Percentiles rank a stretch among this genome's conserved stretches.
These are phyloP conservation scores for Asterionellopsis glacialis DNA, from an alignment of 108 stramenopile species.

Conservation along the genomic window DNA sequence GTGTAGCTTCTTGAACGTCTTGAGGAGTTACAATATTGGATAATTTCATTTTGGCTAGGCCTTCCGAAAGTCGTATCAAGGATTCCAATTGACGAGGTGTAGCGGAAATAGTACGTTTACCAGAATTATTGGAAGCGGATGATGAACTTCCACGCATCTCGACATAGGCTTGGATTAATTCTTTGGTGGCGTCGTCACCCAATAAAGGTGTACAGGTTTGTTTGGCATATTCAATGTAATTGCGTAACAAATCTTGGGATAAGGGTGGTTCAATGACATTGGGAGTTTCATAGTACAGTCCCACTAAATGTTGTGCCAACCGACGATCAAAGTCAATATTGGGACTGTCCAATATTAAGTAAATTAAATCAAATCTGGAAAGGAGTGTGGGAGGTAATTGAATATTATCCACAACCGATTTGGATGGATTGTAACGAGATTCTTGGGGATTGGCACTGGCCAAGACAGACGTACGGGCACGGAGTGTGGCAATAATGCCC, in stretches of 20 bases:
- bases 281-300: constrained; percentile 83
- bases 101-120: constrained; percentile 92
- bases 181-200: constrained; percentile 77
- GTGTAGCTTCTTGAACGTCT: constrained; percentile 91
- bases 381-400: constrained; percentile 97
- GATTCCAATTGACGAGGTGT: constrained; percentile 98
- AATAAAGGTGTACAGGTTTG: constrained; percentile 83
- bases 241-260: constrained; percentile 74
- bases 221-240: constrained; percentile 94
- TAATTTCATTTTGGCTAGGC: constrained; percentile 89
- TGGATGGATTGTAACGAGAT: constrained; percentile 94
- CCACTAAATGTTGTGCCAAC: constrained; percentile 88
- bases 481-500: constrained; percentile 96
- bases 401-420: constrained; percentile 98
- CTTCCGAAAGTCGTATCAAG: constrained; percentile 94
- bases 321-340: constrained; percentile 84
- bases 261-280: constrained; percentile 74
- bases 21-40: constrained; percentile 55
- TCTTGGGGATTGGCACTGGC: constrained; percentile 98
- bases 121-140: constrained; percentile 49
- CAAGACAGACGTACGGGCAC: constrained; percentile 96
- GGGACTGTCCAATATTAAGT: constrained; percentile 93
- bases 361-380: constrained; percentile 98
- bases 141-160: constrained; percentile 83
- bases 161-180: constrained; percentile 89